Percentiles rank a stretch among this genome's conserved stretches.
These are phyloP conservation scores for Lepidium africanum DNA, from an alignment of 345 rosid species.

Conservation along the genomic window DNA sequence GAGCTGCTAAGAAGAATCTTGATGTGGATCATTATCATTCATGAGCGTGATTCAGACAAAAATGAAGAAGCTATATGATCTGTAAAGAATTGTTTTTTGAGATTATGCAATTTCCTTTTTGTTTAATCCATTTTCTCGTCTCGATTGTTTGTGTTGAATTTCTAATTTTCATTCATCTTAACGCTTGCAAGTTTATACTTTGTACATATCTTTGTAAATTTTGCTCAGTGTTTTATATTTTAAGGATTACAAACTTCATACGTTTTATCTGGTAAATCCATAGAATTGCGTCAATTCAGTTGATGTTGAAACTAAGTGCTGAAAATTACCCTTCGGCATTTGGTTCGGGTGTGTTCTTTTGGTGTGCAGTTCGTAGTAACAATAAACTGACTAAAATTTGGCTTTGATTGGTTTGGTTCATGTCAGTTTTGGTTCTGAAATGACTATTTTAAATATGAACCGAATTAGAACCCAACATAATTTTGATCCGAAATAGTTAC, in stretches of 20 bases:
- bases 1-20: background rate
- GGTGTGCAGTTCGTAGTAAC: too few relatives aligned
- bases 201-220: background rate
- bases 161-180: background rate
- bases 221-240: background rate
- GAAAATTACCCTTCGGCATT: too few relatives aligned
- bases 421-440: too few relatives aligned
- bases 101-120: background rate
- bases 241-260: background rate
- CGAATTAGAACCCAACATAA: too few relatives aligned
- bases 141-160: background rate
- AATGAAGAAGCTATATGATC: background rate
- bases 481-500: too few relatives aligned
- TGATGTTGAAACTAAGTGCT: too few relatives aligned
- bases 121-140: background rate
- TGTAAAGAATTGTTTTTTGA: slow-evolving; percentile 6
- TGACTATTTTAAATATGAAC: too few relatives aligned
- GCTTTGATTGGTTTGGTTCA: too few relatives aligned
- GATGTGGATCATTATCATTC: slow-evolving; percentile 9
- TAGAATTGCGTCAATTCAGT: background rate
- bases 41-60: background rate
- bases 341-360: too few relatives aligned
- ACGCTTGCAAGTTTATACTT: background rate
- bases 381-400: too few relatives aligned
- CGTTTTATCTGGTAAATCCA: background rate